phyloP scores from a whole-genome alignment of 192 early-diverging fungal species.

The Gorgonomyces haynaldii region DNA sequence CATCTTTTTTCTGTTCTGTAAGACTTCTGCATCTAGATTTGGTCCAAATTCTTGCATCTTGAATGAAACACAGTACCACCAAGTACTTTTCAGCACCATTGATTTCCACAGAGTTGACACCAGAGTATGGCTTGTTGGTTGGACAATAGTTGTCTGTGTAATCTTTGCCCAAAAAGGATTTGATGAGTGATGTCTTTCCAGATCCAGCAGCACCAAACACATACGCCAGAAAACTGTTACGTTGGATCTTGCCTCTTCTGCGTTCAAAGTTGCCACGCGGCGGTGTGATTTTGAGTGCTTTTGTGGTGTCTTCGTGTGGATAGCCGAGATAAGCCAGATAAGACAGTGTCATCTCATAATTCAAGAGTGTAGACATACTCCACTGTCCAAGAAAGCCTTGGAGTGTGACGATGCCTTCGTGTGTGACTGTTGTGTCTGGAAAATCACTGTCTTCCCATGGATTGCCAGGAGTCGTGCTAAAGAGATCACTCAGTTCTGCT shows the following conservation, averaged over 20 bases:
- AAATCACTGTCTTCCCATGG: slow-evolving; percentile 88
- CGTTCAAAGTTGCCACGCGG: slow-evolving; percentile 54
- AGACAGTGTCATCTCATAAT: slow-evolving; percentile 76
- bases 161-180: slow-evolving; percentile 75
- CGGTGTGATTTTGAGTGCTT: slow-evolving; percentile 69
- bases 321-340: slow-evolving; percentile 97
- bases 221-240: slow-evolving; percentile 87
- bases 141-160: slow-evolving; percentile 65
- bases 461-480: slow-evolving; percentile 78
- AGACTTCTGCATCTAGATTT: slow-evolving; percentile 73
- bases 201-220: slow-evolving; percentile 87
- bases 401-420: slow-evolving; percentile 81
- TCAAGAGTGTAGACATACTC: slow-evolving; percentile 96
- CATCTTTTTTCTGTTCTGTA: slow-evolving; percentile 76
- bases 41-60: slow-evolving; percentile 89
- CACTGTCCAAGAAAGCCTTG: slow-evolving; percentile 98
- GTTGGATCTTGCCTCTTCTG: slow-evolving; percentile 70
- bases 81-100: slow-evolving; percentile 90
- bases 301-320: slow-evolving; percentile 69
- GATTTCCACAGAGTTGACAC: slow-evolving; percentile 92
- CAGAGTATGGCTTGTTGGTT: slow-evolving; percentile 62
- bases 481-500: slow-evolving; percentile 72
- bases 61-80: slow-evolving; percentile 47
- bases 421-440: slow-evolving; percentile 73
- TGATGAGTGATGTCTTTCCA: slow-evolving; percentile 85